Percentiles rank a stretch among this genome's conserved stretches.
Conservation (phyloP, 1,284 basidiomycete species). For the Gymnopus androsaceus region DNA sequence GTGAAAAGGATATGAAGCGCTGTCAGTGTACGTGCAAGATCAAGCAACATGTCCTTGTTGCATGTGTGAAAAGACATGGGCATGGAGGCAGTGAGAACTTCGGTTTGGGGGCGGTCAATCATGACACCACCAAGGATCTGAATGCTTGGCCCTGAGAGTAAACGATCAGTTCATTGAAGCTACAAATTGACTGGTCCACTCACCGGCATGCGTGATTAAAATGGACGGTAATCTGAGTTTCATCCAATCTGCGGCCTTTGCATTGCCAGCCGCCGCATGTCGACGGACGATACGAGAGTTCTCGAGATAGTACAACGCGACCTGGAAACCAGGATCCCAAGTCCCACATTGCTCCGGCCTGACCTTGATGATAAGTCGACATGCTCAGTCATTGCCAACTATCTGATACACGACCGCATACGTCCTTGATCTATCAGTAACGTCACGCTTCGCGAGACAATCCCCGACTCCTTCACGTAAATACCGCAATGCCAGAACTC, state of each 20-base stretch:
- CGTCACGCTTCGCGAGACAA: too few species aligned
- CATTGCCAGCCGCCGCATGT: background rate
- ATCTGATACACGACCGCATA: background rate
- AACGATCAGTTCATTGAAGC: background rate
- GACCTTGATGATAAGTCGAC: background rate
- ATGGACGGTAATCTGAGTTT: background rate
- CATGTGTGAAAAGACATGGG: background rate
- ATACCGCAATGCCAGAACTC: too few species aligned
- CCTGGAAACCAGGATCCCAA: background rate
- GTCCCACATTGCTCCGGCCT: background rate
- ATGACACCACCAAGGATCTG: slow-evolving; percentile 1
- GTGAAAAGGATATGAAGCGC: slow-evolving; percentile 13
- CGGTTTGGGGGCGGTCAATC: background rate
- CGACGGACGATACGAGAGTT: background rate
- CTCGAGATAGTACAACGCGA: background rate
- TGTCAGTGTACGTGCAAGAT: slow-evolving; percentile 5
- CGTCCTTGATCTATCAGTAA: too few species aligned
- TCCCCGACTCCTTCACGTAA: too few species aligned
- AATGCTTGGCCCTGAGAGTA: background rate
- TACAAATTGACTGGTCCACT: background rate
- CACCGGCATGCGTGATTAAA: background rate
- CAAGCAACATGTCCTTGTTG: background rate
- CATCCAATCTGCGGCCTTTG: background rate
- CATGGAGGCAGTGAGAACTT: background rate
- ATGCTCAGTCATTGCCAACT: background rate